phyloP scores from a whole-genome alignment of 225 moss, liverwort and hornwort species.

The Antitrichia curtipendula region DNA sequence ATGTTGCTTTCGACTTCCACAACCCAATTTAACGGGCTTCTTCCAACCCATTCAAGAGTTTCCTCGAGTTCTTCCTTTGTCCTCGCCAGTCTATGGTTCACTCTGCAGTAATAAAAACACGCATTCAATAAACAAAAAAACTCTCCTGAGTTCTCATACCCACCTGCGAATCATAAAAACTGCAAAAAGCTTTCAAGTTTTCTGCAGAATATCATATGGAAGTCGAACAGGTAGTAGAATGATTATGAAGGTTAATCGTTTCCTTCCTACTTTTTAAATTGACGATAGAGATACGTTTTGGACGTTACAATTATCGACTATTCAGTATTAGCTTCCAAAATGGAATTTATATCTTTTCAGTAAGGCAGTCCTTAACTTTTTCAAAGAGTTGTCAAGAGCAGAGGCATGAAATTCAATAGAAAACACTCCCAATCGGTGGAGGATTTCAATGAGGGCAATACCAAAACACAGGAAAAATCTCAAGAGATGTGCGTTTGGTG shows the following conservation, averaged over 20 bases:
- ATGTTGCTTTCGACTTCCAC: conserved; percentile 92
- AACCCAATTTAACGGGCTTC: conserved; percentile 70
- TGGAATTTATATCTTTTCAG: neutral
- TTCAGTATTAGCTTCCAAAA: neutral
- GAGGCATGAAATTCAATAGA: neutral
- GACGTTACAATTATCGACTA: neutral
- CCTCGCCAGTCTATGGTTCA: conserved; percentile 52
- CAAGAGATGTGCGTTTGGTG: neutral
- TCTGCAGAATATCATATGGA: neutral
- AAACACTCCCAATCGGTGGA: neutral
- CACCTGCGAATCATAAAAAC: neutral
- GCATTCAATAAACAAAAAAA: neutral
- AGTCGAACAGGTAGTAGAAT: neutral
- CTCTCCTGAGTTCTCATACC: neutral
- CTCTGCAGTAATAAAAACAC: conserved; percentile 23
- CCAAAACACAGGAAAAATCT: neutral
- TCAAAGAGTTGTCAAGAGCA: neutral
- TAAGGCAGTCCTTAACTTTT: neutral
- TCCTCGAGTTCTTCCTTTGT: conserved; percentile 67
- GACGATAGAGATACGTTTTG: neutral
- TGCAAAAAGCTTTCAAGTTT: neutral
- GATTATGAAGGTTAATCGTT: neutral
- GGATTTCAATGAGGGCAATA: neutral
- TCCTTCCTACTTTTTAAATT: neutral
- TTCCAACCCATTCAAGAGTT: conserved; percentile 48